Percentiles rank a stretch among this genome's conserved stretches.
Evolutionary conservation across 2,329 filamentous ascomycete species (phyloP).

Genomic region (Colletotrichum trifolii): DNA sequence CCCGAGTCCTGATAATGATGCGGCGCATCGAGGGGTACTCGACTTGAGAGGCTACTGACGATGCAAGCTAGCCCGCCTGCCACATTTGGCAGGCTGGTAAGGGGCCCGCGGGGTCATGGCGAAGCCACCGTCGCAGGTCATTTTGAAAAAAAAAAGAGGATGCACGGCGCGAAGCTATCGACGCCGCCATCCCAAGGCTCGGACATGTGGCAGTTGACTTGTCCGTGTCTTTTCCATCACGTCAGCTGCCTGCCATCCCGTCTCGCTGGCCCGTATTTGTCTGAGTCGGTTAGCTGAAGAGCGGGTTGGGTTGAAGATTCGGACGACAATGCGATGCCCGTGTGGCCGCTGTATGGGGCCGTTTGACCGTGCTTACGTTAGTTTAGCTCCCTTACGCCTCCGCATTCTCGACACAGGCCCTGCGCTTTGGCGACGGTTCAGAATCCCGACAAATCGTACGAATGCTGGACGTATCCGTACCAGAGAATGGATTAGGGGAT

Average conservation of each 20-base stretch:
- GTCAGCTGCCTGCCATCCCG: constrained; percentile 34
- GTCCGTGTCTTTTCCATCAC: constrained; percentile 6
- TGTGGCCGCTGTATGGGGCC: constrained; percentile 2
- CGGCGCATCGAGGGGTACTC: constrained; percentile 11
- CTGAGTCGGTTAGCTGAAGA: neutral
- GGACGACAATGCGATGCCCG: constrained; percentile 10
- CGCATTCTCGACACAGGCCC: constrained; percentile 25
- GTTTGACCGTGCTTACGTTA: constrained; percentile 27
- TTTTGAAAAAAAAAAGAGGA: constrained; percentile 4
- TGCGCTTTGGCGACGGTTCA: constrained; percentile 22
- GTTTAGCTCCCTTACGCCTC: constrained; percentile 2
- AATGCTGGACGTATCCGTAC: neutral
- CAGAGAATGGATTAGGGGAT: constrained; percentile 7
- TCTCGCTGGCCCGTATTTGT: constrained; percentile 5
- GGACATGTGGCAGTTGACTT: constrained; percentile 28
- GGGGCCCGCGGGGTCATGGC: constrained; percentile 20
- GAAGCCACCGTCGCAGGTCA: constrained; percentile 34
- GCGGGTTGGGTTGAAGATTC: neutral
- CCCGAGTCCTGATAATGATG: constrained; percentile 11
- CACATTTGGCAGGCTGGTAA: constrained; percentile 16
- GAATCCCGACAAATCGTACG: constrained; percentile 5
- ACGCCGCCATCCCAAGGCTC: constrained; percentile 19
- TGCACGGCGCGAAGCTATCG: constrained; percentile 30
- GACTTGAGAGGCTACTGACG: neutral
- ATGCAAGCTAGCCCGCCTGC: constrained; percentile 10